Percentiles rank a stretch among this genome's conserved stretches.
Evolutionary conservation across 768 basidiomycete genomes (phyloP).

Genomic region (Panaeolus cyanescens): DNA sequence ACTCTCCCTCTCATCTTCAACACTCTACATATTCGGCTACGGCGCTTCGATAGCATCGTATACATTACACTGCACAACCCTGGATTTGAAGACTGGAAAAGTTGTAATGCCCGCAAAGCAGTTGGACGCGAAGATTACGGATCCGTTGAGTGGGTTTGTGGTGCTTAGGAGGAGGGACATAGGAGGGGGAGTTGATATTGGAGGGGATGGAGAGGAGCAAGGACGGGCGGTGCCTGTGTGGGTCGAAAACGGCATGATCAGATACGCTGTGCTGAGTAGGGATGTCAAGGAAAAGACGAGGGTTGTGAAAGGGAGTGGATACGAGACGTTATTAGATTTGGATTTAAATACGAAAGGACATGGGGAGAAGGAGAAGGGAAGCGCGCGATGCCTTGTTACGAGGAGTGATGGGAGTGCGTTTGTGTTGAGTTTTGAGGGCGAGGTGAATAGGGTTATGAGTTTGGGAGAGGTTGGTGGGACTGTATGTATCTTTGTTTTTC

Average conservation of each 20-base stretch:
- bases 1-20: conserved; percentile 51
- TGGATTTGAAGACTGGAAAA: conserved; percentile 57
- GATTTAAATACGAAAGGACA: too few species aligned
- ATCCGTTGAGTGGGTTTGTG: conserved; percentile 33
- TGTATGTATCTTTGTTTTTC: neutral
- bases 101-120: conserved; percentile 43
- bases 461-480: neutral
- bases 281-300: neutral
- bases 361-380: neutral
- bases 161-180: conserved; percentile 13
- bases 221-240: neutral
- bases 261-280: neutral
- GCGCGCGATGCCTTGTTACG: neutral
- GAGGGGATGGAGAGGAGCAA: too few species aligned
- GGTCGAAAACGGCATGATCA: neutral
- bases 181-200: too few species aligned
- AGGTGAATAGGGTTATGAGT: neutral
- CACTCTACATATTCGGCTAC: conserved; percentile 62
- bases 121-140: conserved; percentile 51
- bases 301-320: neutral
- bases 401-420: neutral
- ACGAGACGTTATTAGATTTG: neutral
- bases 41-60: conserved; percentile 53
- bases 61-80: conserved; percentile 66
- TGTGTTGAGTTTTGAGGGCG: neutral